Percentiles rank a stretch among this genome's conserved stretches.
phyloP scores from a whole-genome alignment of 2,329 filamentous ascomycete species.

The Fusarium sp. region DNA sequence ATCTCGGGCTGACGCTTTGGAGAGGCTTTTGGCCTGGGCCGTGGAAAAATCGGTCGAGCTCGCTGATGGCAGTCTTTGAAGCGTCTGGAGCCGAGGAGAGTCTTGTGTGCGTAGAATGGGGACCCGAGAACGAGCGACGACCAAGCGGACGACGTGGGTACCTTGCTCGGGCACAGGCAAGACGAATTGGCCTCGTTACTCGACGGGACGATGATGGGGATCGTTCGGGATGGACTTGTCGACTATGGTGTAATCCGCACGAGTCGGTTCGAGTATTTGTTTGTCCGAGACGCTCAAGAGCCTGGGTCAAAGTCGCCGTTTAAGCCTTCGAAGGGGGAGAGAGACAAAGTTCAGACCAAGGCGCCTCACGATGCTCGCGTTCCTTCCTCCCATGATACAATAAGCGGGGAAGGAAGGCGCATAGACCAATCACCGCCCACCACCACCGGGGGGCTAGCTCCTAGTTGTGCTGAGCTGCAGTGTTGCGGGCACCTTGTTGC shows the following conservation, averaged over 20 bases:
- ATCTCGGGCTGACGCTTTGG: constrained; percentile 41
- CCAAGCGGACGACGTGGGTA: constrained; percentile 27
- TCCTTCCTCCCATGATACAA: constrained; percentile 51
- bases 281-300: constrained; percentile 17
- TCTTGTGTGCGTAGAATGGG: constrained; percentile 9
- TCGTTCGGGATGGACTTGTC: background rate
- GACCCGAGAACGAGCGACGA: constrained; percentile 28
- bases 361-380: constrained; percentile 42
- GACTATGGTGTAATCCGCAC: background rate
- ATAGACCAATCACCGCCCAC: constrained; percentile 46
- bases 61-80: constrained; percentile 4
- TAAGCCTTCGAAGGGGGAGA: constrained; percentile 36
- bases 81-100: constrained; percentile 13
- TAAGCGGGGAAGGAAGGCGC: constrained; percentile 48
- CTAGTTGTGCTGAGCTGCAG: constrained; percentile 39
- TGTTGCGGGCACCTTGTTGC: constrained; percentile 19
- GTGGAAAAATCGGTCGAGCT: constrained; percentile 8
- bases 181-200: constrained; percentile 13
- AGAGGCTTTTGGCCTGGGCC: constrained; percentile 13
- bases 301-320: constrained; percentile 32
- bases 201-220: constrained; percentile 6
- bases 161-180: constrained; percentile 14
- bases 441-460: constrained; percentile 33
- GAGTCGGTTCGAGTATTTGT: constrained; percentile 5
- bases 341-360: constrained; percentile 40